Conservation (phyloP, 495 filamentous ascomycete genomes). For the Podospora sp. region DNA sequence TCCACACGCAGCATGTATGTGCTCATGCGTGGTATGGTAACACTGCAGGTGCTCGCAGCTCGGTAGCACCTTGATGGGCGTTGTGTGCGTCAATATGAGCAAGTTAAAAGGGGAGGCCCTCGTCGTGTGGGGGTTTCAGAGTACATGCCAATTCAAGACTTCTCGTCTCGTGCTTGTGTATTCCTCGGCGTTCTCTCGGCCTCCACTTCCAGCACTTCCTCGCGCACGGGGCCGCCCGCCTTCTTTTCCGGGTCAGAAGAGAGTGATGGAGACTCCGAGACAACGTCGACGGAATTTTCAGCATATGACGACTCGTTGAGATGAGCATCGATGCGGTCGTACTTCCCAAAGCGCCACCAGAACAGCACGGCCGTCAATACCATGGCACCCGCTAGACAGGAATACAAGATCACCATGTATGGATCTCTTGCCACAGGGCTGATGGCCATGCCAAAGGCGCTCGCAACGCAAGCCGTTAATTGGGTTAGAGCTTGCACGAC, state of each 20-base stretch:
- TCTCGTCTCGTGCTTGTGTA: neutral
- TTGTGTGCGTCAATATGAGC: slow-evolving; percentile 7
- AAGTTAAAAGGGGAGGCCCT: slow-evolving; percentile 1
- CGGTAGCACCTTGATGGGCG: no score
- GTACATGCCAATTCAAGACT: neutral
- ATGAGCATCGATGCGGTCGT: slow-evolving; percentile 18
- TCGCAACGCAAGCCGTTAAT: slow-evolving; percentile 45
- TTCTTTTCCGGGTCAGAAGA: neutral
- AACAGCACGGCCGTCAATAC: slow-evolving; percentile 33
- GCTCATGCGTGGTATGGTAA: no score
- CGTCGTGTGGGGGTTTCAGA: no score
- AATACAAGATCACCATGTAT: slow-evolving; percentile 50
- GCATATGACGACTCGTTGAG: slow-evolving; percentile 6
- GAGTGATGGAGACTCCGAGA: neutral
- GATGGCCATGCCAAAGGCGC: slow-evolving; percentile 47
- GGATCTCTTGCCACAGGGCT: slow-evolving; percentile 47
- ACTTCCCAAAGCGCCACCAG: slow-evolving; percentile 38
- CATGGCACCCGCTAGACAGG: slow-evolving; percentile 41
- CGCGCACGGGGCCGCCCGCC: neutral
- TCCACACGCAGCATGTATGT: no score
- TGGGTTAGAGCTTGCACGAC: slow-evolving; percentile 45
- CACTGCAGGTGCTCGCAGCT: no score
- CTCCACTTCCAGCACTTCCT: neutral
- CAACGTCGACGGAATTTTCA: neutral
- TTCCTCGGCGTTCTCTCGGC: neutral